These are phyloP conservation scores for Xylaria sp. DNA, from an alignment of 2,329 filamentous ascomycete species.

Conservation along the genomic window DNA sequence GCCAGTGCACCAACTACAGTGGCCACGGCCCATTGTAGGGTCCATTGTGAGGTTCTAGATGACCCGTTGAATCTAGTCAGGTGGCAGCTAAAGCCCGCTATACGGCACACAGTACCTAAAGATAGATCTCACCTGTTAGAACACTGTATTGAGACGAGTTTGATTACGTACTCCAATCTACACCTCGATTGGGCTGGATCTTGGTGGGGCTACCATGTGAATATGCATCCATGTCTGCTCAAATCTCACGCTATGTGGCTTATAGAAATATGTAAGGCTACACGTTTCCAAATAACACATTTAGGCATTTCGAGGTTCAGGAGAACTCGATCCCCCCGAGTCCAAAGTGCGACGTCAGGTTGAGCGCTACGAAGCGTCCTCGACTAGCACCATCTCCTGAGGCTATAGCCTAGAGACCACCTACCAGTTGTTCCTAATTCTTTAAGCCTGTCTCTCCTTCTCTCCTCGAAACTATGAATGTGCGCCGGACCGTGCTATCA, in stretches of 20 bases:
- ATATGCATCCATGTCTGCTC: conserved; percentile 10
- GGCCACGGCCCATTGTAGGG: background rate
- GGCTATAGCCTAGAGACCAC: conserved; percentile 8
- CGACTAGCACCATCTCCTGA: conserved; percentile 13
- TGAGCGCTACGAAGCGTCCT: background rate
- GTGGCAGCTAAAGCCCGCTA: conserved; percentile 10
- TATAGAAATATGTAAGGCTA: conserved; percentile 30
- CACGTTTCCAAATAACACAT: conserved; percentile 15
- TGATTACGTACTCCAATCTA: background rate
- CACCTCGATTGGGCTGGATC: background rate
- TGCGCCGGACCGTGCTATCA: conserved; percentile 19
- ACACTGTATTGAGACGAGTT: background rate
- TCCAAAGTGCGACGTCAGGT: conserved; percentile 2
- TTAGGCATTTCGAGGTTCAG: conserved; percentile 4
- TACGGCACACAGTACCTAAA: background rate
- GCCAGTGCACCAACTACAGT: background rate
- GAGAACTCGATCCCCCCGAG: background rate
- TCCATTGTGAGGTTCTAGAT: too few species aligned
- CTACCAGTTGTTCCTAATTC: background rate
- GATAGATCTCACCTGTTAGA: background rate
- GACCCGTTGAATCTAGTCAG: conserved; percentile 14
- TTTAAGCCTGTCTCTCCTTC: conserved; percentile 1
- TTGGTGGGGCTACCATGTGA: conserved; percentile 19
- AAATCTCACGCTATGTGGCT: conserved; percentile 10
- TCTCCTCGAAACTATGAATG: conserved; percentile 27